A percentile compares a stretch with the other conserved stretches of the same genome.
Conservation (phyloP, 805 yeast genomes). For the Dipodascopsis uninucleata region DNA sequence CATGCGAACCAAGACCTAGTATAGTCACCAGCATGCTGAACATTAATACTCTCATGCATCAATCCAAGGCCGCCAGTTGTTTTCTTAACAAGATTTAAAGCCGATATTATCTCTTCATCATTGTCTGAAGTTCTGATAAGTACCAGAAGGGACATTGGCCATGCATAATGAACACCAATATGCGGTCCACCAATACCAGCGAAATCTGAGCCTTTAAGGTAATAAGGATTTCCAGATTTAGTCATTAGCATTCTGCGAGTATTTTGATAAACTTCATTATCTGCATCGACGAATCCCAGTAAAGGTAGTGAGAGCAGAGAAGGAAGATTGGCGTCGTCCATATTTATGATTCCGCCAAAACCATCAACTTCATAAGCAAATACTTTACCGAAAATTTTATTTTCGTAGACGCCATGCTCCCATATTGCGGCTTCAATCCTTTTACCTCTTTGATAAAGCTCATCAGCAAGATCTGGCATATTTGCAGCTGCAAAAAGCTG, state of each 20-base stretch:
- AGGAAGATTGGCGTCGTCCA: conserved; percentile 89
- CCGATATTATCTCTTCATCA: conserved; percentile 59
- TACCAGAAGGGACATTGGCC: conserved; percentile 86
- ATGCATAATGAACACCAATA: conserved; percentile 71
- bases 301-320: conserved; percentile 73
- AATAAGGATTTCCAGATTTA: conserved; percentile 75
- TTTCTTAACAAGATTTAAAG: conserved; percentile 49
- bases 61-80: conserved; percentile 74
- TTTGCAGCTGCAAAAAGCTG: conserved; percentile 29
- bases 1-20: conserved; percentile 92
- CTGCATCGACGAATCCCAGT: conserved; percentile 53
- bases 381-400: conserved; percentile 68
- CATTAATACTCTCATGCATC: conserved; percentile 79
- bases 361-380: conserved; percentile 91
- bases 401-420: conserved; percentile 61
- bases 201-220: conserved; percentile 56
- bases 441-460: conserved; percentile 40
- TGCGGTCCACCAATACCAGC: conserved; percentile 91
- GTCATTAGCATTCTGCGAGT: conserved; percentile 73
- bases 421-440: conserved; percentile 54
- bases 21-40: conserved; percentile 49
- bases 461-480: conserved; percentile 26
- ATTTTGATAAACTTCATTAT: conserved; percentile 65
- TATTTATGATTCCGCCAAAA: conserved; percentile 63
- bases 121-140: conserved; percentile 70